phyloP scores from a whole-genome alignment of 257 asterid genomes.

The Salvia rosmarinus region DNA sequence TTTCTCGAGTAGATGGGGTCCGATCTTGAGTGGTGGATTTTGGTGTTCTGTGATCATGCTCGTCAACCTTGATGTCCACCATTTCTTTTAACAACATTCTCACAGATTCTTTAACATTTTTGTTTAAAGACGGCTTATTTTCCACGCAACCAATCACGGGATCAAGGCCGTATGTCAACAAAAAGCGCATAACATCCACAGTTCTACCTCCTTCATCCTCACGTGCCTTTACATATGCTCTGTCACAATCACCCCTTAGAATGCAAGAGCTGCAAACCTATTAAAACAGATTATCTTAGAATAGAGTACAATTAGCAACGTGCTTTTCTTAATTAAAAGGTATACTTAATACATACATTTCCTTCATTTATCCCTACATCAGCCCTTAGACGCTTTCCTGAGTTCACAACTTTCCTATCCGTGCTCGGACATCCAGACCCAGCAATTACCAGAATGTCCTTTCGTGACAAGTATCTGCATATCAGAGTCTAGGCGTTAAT shows the following conservation, averaged over 20 bases:
- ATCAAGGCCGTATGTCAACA: conserved; percentile 75
- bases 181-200: conserved; percentile 83
- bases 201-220: conserved; percentile 82
- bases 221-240: conserved; percentile 74
- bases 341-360: conserved; percentile 56
- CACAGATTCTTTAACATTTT: conserved; percentile 65
- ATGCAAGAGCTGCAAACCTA: conserved; percentile 92
- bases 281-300: conserved; percentile 32
- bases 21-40: conserved; percentile 31
- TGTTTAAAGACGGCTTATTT: conserved; percentile 68
- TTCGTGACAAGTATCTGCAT: conserved; percentile 65
- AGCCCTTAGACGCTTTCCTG: conserved; percentile 88
- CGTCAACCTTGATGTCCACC: conserved; percentile 49
- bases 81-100: conserved; percentile 76
- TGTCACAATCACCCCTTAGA: conserved; percentile 85
- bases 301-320: neutral
- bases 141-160: conserved; percentile 62
- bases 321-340: neutral
- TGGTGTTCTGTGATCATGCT: conserved; percentile 40
- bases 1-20: conserved; percentile 40
- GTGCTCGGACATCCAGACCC: conserved; percentile 84
- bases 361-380: conserved; percentile 77
- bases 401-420: conserved; percentile 92
- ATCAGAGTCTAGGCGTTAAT: conserved; percentile 31
- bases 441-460: conserved; percentile 64